phyloP scores from a whole-genome alignment of 2,329 filamentous ascomycete genomes.

The Exophiala bonariae region DNA sequence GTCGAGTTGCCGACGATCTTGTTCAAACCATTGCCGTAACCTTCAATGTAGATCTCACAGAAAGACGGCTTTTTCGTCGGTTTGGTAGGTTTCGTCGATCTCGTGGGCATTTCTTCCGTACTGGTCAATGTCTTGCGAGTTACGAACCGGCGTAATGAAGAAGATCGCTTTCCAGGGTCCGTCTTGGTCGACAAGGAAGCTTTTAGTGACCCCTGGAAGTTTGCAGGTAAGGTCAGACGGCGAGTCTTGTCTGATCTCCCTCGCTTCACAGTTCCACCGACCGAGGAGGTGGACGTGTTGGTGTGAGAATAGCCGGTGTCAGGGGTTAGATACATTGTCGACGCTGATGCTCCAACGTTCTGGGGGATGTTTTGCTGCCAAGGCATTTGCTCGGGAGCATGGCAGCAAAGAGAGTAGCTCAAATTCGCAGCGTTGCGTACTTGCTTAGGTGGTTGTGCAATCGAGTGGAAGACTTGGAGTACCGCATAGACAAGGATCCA shows the following conservation, averaged over 20 bases:
- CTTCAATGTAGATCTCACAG: conserved; percentile 27
- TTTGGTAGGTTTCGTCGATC: too few species aligned
- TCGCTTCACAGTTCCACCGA: conserved; percentile 10
- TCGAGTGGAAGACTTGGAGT: conserved; percentile 69
- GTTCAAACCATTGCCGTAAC: conserved; percentile 30
- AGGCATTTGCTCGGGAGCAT: conserved; percentile 32
- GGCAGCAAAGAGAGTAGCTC: conserved; percentile 60
- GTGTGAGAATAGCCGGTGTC: conserved; percentile 24
- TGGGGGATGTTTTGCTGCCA: conserved; percentile 10
- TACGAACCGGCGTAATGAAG: conserved; percentile 22
- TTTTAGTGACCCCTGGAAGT: conserved; percentile 10
- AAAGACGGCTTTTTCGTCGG: conserved; percentile 19
- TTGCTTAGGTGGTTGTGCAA: conserved; percentile 61
- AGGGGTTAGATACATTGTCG: conserved; percentile 7
- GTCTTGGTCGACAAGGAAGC: conserved; percentile 16
- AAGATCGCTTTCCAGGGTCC: conserved; percentile 15
- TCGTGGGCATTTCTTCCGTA: conserved; percentile 6
- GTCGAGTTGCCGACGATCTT: conserved; percentile 8
- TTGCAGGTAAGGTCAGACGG: conserved; percentile 18
- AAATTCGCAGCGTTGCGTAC: conserved; percentile 58
- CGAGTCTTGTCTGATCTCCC: conserved; percentile 16
- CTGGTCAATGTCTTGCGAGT: conserved; percentile 5
- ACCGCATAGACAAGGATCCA: conserved; percentile 76
- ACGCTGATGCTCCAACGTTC: conserved; percentile 1
- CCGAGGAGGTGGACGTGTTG: conserved; percentile 14